These are phyloP conservation scores for Cucurbita pepo DNA, from an alignment of 306 rosid genomes.

Conservation along the genomic window DNA sequence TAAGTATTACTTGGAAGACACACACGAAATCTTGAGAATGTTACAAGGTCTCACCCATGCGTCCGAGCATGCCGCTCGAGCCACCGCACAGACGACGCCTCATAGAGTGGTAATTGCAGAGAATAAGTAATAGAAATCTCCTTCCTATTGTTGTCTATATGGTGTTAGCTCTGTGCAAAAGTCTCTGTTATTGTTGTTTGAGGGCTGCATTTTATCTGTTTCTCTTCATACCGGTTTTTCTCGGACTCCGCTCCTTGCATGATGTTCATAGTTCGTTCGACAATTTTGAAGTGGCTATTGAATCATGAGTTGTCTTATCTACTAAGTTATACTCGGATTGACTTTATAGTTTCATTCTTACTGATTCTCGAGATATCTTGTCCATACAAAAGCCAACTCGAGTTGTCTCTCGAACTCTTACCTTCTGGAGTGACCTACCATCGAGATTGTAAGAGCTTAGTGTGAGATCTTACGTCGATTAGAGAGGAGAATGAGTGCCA, in stretches of 20 bases:
- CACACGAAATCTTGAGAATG: slow-evolving; percentile 73
- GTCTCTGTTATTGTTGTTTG: neutral
- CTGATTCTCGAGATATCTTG: too few relatives aligned
- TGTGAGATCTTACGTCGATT: too few relatives aligned
- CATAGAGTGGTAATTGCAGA: slow-evolving; percentile 17
- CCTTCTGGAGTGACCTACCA: too few relatives aligned
- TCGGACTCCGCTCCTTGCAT: neutral
- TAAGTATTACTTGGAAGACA: slow-evolving; percentile 56
- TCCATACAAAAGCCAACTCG: too few relatives aligned
- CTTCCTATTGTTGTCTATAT: neutral
- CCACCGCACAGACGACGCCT: slow-evolving; percentile 7
- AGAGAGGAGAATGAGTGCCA: too few relatives aligned
- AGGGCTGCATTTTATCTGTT: neutral
- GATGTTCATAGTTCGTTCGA: too few relatives aligned
- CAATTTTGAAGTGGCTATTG: too few relatives aligned
- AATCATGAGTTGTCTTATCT: too few relatives aligned
- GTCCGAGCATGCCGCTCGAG: slow-evolving; percentile 34
- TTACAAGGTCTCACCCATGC: slow-evolving; percentile 68
- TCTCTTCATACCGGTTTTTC: neutral
- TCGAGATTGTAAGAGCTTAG: too few relatives aligned
- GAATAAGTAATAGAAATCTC: slow-evolving; percentile 14
- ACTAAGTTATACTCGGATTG: too few relatives aligned
- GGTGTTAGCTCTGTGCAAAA: neutral
- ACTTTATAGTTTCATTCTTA: too few relatives aligned
- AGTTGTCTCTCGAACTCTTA: too few relatives aligned